Evolutionary conservation across 306 rosid genomes (phyloP).

Genomic region (Castanea mollissima): DNA sequence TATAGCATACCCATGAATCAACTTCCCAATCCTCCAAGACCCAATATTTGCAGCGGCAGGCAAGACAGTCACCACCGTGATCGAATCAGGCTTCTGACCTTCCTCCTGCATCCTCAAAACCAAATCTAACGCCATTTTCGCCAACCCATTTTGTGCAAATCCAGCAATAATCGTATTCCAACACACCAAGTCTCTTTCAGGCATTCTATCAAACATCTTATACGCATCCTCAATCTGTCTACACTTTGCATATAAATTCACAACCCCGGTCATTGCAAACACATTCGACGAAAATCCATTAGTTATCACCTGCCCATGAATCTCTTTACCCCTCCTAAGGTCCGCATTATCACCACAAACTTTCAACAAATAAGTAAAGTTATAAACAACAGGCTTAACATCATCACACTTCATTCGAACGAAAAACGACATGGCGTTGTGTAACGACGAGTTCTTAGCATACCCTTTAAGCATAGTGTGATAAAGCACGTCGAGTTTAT

Average conservation of each 20-base stretch:
- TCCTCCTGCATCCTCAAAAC: conserved; percentile 65
- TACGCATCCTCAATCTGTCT: conserved; percentile 61
- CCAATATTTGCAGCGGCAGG: conserved; percentile 79
- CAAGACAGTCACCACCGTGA: conserved; percentile 74
- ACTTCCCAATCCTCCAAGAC: conserved; percentile 64
- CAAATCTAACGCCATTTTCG: conserved; percentile 49
- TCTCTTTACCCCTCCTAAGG: conserved; percentile 65
- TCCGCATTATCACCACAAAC: conserved; percentile 64
- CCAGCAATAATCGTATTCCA: conserved; percentile 85
- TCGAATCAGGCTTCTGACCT: conserved; percentile 65
- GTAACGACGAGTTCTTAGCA: conserved; percentile 54
- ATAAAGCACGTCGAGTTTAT: conserved; percentile 73
- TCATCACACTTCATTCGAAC: conserved; percentile 58
- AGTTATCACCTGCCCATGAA: conserved; percentile 65
- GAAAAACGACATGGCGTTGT: conserved; percentile 47
- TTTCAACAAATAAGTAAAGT: conserved; percentile 81
- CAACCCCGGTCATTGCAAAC: conserved; percentile 83
- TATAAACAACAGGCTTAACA: conserved; percentile 73
- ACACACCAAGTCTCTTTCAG: conserved; percentile 69
- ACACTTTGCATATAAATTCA: conserved; percentile 72
- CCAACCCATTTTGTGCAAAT: conserved; percentile 75
- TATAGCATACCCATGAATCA: conserved; percentile 62
- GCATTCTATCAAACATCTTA: conserved; percentile 91
- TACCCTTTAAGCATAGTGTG: conserved; percentile 89
- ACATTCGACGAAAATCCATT: conserved; percentile 64